Evolutionary conservation across 2,329 filamentous ascomycete species (phyloP).

Genomic region (Alternaria metachromatica): DNA sequence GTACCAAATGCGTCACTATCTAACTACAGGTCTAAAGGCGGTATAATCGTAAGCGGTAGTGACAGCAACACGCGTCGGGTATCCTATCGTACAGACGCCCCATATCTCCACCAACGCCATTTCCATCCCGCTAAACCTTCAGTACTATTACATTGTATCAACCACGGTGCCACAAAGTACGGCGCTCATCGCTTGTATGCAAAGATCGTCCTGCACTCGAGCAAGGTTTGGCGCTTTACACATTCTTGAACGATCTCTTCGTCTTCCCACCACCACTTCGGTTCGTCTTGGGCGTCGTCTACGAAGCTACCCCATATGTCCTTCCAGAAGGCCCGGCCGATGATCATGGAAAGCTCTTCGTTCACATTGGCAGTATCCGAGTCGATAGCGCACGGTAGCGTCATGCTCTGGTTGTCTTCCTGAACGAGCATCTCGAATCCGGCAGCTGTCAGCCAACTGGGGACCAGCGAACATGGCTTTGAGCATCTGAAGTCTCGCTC

Average conservation of each 20-base stretch:
- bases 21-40: not conserved
- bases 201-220: slow-evolving; percentile 47
- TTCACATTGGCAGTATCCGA: slow-evolving; percentile 27
- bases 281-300: slow-evolving; percentile 35
- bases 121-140: not conserved
- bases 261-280: slow-evolving; percentile 51
- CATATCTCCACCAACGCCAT: not conserved
- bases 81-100: slow-evolving; percentile 7
- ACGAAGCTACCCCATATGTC: slow-evolving; percentile 49
- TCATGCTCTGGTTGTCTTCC: slow-evolving; percentile 31
- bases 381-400: slow-evolving; percentile 42
- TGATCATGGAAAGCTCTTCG: slow-evolving; percentile 41
- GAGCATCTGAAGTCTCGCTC: slow-evolving; percentile 65
- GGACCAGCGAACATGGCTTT: slow-evolving; percentile 65
- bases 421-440: slow-evolving; percentile 50
- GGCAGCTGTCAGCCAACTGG: slow-evolving; percentile 65
- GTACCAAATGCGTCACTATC: not conserved
- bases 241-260: slow-evolving; percentile 47
- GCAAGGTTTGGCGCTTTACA: slow-evolving; percentile 41
- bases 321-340: slow-evolving; percentile 48
- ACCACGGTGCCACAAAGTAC: not conserved
- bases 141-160: not conserved
- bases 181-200: slow-evolving; percentile 38
- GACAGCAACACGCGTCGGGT: slow-evolving; percentile 15
- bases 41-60: slow-evolving; percentile 2